Evolutionary conservation across 2,329 filamentous ascomycete genomes (phyloP).

Genomic region (Aspergillus intermedius): DNA sequence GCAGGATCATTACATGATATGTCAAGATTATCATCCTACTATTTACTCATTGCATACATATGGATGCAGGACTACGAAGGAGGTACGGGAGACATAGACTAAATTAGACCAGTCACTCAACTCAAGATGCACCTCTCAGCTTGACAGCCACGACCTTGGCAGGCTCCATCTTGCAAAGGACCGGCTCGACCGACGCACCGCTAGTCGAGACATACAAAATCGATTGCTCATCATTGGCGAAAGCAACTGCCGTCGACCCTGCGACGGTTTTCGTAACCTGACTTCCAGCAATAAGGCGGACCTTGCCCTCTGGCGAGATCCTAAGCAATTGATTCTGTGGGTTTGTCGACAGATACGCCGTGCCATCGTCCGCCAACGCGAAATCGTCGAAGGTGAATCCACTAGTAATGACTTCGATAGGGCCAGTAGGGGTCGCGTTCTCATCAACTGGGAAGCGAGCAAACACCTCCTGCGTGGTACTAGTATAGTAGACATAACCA

Average conservation of each 20-base stretch:
- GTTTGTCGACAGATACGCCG: conserved; percentile 5
- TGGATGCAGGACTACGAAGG: too few species aligned
- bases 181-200: conserved; percentile 4
- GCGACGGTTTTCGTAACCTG: not conserved
- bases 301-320: not conserved
- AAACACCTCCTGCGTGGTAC: not conserved
- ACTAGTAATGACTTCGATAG: conserved; percentile 1
- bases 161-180: conserved; percentile 3
- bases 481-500: conserved; percentile 6
- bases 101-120: too few species aligned
- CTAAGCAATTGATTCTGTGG: conserved; percentile 4
- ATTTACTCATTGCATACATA: too few species aligned
- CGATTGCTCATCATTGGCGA: not conserved
- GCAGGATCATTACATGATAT: too few species aligned
- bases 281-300: conserved; percentile 1
- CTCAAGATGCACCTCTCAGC: not conserved
- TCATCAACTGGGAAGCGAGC: conserved; percentile 2
- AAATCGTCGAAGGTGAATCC: conserved; percentile 4
- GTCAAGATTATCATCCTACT: too few species aligned
- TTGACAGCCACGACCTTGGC: conserved; percentile 5
- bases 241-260: conserved; percentile 2
- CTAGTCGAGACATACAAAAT: conserved; percentile 4
- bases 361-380: conserved; percentile 1
- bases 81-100: too few species aligned
- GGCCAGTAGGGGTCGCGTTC: not conserved